A percentile compares a stretch with the other conserved stretches of the same genome.
These are phyloP conservation scores for Rosa persica DNA, from an alignment of 306 rosid genomes.

Conservation along the genomic window DNA sequence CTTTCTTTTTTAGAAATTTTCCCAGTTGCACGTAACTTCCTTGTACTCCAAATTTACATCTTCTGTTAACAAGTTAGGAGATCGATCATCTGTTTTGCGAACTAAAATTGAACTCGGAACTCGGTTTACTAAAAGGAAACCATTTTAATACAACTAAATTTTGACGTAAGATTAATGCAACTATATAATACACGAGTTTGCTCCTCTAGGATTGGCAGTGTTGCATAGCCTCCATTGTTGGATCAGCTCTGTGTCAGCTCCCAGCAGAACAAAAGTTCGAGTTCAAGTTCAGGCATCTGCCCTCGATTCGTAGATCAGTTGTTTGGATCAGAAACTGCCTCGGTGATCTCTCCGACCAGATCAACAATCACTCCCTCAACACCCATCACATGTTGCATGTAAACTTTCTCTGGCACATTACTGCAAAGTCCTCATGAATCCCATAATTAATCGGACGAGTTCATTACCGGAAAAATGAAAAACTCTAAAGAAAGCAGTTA, in stretches of 20 bases:
- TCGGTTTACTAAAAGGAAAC: neutral
- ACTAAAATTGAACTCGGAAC: neutral
- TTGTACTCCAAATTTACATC: neutral
- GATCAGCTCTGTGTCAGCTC: neutral
- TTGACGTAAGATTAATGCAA: neutral
- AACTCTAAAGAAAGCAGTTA: neutral
- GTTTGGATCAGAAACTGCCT: slow-evolving; percentile 30
- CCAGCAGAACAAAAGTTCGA: neutral
- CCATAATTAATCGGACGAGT: neutral
- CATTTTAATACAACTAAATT: neutral
- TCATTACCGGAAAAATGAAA: neutral
- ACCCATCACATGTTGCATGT: slow-evolving; percentile 44
- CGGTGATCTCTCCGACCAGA: slow-evolving; percentile 41
- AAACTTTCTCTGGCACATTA: slow-evolving; percentile 36
- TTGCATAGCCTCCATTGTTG: neutral
- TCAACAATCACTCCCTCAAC: slow-evolving; percentile 53
- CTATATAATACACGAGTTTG: neutral
- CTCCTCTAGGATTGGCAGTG: neutral
- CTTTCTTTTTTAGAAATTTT: neutral
- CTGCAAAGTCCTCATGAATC: slow-evolving; percentile 20
- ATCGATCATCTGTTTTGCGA: neutral
- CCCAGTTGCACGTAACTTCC: neutral
- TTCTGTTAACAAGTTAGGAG: neutral
- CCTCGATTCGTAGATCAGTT: neutral
- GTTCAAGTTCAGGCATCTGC: slow-evolving; percentile 7